Base-by-base conservation (phyloP, 2,329 filamentous ascomycete species). In the Emergomyces africanus region DNA sequence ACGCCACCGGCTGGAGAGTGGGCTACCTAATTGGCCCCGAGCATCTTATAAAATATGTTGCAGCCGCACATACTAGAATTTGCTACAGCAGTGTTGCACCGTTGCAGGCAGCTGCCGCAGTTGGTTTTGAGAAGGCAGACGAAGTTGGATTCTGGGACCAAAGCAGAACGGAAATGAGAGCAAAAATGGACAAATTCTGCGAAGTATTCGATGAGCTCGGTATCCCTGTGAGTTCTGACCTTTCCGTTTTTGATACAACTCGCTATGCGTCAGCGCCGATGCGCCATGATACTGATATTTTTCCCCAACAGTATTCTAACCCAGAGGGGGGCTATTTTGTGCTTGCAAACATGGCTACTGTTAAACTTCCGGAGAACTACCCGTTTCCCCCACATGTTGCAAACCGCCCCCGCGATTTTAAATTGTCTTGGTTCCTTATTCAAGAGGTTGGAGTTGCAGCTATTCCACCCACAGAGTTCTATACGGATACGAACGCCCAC, bases 301-400 rank as follows among this genome's bases (percentile, higher is more conserved):
- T 8, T 25, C 49, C 12, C 35, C 10, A 30, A 9, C 41, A 78
- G 72, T 96, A 92, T 77, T 92, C 89, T 1, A 87, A 96, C 61
- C 94, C 94, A 4, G 91, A 99, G 73, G 94, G 94, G 57, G 94
- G 94, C 23, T 99, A 99, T 78, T 99, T 99, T 70, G 89, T 99
- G 44, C 83, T 99, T 57, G 94, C 89, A 64, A 99, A 99, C 77
- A 86, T 97, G 80, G 79, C 83, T 60, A 91, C 92, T 70, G 89
- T 99, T 60, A 84, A 88, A 70, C 71, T 99, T 5, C 94, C 94
- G 0, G 81, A 80, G 4, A 85, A 85, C 70, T 99, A 97, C 72
- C 82, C 86, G 0, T 97, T 97, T 78, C 94, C 94, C 33, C 79
- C 86, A 1, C 90, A 96, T 70, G 92, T 99, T 41, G 89, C 88